Conservation (phyloP, 2,329 filamentous ascomycete genomes). For the Monosporascus sp. region DNA sequence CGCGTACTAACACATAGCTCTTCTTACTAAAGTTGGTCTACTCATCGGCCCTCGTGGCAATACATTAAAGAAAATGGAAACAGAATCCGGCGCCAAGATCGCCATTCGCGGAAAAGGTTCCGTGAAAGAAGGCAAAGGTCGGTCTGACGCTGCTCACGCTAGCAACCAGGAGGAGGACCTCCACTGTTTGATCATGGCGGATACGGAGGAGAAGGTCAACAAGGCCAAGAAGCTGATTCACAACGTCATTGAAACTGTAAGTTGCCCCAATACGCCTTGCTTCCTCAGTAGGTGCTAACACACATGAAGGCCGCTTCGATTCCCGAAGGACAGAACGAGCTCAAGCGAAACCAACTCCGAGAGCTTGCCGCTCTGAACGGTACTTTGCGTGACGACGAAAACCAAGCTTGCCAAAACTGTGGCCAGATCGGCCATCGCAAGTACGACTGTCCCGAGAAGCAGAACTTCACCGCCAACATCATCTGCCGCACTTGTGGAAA, state of each 20-base stretch:
- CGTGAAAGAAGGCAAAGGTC: constrained; percentile 98
- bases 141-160: constrained; percentile 96
- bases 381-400: constrained; percentile 97
- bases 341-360: constrained; percentile 97
- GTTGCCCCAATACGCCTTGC: constrained; percentile 29
- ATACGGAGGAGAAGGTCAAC: constrained; percentile 98
- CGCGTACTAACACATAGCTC: constrained; percentile 87
- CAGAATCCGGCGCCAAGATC: constrained; percentile 95
- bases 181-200: constrained; percentile 98
- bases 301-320: constrained; percentile 81
- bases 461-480: constrained; percentile 98
- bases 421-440: constrained; percentile 98
- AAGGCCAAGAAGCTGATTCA: constrained; percentile 98
- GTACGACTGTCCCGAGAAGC: constrained; percentile 95
- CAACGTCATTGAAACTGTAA: constrained; percentile 96
- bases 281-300: constrained; percentile 15
- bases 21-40: constrained; percentile 90
- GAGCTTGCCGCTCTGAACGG: constrained; percentile 97
- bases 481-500: constrained; percentile 98
- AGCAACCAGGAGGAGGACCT: constrained; percentile 99
- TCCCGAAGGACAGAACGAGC: constrained; percentile 95
- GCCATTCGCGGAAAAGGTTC: constrained; percentile 99
- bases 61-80: constrained; percentile 99
- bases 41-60: constrained; percentile 99
- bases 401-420: constrained; percentile 98